Conservation (phyloP, 108 stramenopile species). For the Heterococcus sp. region DNA sequence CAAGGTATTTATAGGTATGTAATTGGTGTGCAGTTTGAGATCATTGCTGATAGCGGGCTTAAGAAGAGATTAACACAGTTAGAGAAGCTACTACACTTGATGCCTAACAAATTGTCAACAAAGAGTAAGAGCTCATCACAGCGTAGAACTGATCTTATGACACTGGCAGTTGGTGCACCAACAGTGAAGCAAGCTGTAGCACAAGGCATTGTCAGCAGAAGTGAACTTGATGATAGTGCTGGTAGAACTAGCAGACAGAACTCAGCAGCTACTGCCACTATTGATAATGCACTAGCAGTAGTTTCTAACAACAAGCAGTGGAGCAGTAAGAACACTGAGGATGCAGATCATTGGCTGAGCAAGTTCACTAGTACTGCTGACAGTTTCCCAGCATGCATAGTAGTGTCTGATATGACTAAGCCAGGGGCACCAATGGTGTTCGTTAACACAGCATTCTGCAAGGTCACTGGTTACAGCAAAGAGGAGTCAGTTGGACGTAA, state of each 20-base stretch:
- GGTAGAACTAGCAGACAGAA: no score
- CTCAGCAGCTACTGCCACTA: not conserved
- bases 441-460: constrained; percentile 18
- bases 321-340: not conserved
- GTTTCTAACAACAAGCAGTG: not conserved
- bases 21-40: constrained; percentile 72
- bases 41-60: not conserved
- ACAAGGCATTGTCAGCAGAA: not conserved
- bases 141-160: not conserved
- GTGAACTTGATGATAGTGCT: not conserved
- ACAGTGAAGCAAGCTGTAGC: not conserved
- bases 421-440: constrained; percentile 35
- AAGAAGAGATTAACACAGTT: not conserved
- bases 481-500: constrained; percentile 40
- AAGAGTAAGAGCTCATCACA: not conserved
- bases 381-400: constrained; percentile 32
- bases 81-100: not conserved
- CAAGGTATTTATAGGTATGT: constrained; percentile 80
- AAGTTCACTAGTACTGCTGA: constrained; percentile 12
- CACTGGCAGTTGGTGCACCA: not conserved
- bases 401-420: constrained; percentile 26
- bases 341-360: constrained; percentile 35
- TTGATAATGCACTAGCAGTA: not conserved
- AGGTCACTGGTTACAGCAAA: not conserved
- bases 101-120: not conserved